Percentiles rank a stretch among this genome's conserved stretches.
Conservation (phyloP, 441 rosid species). For the Pelargonium citronellum region DNA sequence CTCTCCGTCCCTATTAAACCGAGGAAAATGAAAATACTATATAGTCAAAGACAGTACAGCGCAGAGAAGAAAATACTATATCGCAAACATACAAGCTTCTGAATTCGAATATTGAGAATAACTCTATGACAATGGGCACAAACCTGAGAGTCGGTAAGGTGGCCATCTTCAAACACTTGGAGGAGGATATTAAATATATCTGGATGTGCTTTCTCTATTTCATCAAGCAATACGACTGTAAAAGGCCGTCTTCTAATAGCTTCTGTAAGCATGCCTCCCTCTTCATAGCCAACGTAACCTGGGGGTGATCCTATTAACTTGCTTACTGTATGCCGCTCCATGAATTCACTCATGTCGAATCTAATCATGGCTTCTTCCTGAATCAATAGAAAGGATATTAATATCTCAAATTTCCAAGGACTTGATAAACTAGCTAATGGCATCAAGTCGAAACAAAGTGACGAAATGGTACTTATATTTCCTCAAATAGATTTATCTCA, state of each 20-base stretch:
- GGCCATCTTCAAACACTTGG: slow-evolving; percentile 75
- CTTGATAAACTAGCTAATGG: too few relatives aligned
- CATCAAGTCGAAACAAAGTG: neutral
- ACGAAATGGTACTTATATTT: neutral
- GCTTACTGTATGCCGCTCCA: slow-evolving; percentile 79
- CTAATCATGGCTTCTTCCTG: slow-evolving; percentile 80
- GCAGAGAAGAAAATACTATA: neutral
- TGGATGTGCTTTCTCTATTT: slow-evolving; percentile 79
- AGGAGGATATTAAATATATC: slow-evolving; percentile 73
- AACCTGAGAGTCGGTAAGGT: slow-evolving; percentile 82
- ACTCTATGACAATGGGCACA: slow-evolving; percentile 1
- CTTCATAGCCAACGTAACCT: slow-evolving; percentile 68
- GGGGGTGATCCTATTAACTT: slow-evolving; percentile 74
- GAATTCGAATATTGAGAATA: neutral
- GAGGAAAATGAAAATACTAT: slow-evolving; percentile 6
- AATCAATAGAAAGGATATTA: slow-evolving; percentile 13
- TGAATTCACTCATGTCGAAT: slow-evolving; percentile 78
- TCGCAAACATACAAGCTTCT: neutral
- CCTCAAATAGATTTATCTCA: too few relatives aligned
- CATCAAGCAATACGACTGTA: slow-evolving; percentile 62
- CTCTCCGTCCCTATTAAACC: slow-evolving; percentile 60
- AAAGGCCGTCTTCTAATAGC: slow-evolving; percentile 74
- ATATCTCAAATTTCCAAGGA: neutral
- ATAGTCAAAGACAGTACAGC: slow-evolving; percentile 4
- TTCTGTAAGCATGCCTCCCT: slow-evolving; percentile 71